These are phyloP conservation scores for Claviceps quebecensis DNA, from an alignment of 2,329 filamentous ascomycete species.

Conservation along the genomic window DNA sequence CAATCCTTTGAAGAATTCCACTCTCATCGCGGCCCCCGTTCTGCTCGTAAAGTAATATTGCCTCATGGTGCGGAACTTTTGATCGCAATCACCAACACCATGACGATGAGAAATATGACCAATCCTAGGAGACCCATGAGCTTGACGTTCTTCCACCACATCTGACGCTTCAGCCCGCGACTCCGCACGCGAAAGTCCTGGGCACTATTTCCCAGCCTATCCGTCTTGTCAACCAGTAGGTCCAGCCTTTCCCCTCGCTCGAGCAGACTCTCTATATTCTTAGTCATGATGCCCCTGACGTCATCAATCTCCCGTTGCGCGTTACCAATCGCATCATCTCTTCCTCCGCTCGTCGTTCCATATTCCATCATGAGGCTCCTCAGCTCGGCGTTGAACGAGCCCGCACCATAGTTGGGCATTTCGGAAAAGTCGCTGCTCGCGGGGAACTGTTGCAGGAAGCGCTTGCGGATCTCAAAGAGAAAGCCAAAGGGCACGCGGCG, in stretches of 20 bases:
- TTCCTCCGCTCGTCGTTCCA: conserved; percentile 61
- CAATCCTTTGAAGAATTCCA: neutral
- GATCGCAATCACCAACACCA: conserved; percentile 39
- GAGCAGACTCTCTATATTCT: conserved; percentile 81
- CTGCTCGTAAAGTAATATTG: neutral
- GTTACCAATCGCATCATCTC: conserved; percentile 69
- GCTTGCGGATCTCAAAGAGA: conserved; percentile 77
- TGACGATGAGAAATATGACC: conserved; percentile 47
- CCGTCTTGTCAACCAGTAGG: conserved; percentile 90
- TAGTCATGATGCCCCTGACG: conserved; percentile 83
- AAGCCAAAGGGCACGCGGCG: conserved; percentile 87
- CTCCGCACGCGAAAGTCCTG: conserved; percentile 82
- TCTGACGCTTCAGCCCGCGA: conserved; percentile 71
- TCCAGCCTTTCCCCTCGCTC: conserved; percentile 90
- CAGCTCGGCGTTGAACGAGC: conserved; percentile 69
- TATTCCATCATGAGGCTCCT: conserved; percentile 70
- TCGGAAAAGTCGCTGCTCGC: conserved; percentile 55
- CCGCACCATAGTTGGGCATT: conserved; percentile 81
- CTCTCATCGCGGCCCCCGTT: neutral
- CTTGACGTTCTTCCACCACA: conserved; percentile 99
- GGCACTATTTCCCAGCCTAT: conserved; percentile 74
- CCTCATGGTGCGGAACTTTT: conserved; percentile 24
- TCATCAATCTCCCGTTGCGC: conserved; percentile 86
- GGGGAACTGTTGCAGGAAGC: conserved; percentile 62
- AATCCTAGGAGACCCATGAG: conserved; percentile 69